Base-by-base conservation (phyloP, 177 flowering plant species). In the Vitis hybrid region DNA sequence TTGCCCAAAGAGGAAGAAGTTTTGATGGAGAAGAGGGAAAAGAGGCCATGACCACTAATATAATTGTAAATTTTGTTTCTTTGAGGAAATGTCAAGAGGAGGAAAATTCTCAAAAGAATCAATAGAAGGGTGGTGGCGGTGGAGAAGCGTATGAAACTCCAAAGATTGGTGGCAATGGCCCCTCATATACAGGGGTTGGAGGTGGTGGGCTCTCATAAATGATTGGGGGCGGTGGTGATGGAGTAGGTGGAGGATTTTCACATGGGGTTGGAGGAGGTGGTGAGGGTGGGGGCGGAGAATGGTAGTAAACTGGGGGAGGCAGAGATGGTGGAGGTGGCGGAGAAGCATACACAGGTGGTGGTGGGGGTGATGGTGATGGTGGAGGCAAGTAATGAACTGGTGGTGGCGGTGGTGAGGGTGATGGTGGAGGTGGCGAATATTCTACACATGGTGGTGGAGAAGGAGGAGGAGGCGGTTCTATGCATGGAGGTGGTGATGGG, bases 81-180 rank as follows among this genome's bases (percentile, higher is more conserved):
- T 66, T 70, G 59, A 67, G 71, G 77, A 57, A 69, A 78, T 82
- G 76, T 72, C 63, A 39, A 76, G 73, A 81, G 80, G 83, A 73
- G 70, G 75, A 74, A 79, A 79, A 68, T 75, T 80, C 85, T 87
- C 81, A 77, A 92, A 92, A 87, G 92, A 92, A 92, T 92, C 86
- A 93, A 83, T 91, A 91, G 81, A 71, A 87, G 67, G 94, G 94
- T 55, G 97, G 98, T 50, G 97, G 98, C 12, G 98, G 97, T 48
- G 98, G 96, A 50, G 94, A 92, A 18, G 90, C 84, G 54, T 92
- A 91, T 61, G 91, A 77, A 22, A 92, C 77, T 67, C 94, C 94
- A 14, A 66, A 8, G 7, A 91, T 67, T 3, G 97, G 96, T 29
- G 97, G 94, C 79, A 91, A 83, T 66, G 97, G 94, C 53, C 91